phyloP scores from a whole-genome alignment of 768 basidiomycete genomes.

The Rhizopogon sp. region DNA sequence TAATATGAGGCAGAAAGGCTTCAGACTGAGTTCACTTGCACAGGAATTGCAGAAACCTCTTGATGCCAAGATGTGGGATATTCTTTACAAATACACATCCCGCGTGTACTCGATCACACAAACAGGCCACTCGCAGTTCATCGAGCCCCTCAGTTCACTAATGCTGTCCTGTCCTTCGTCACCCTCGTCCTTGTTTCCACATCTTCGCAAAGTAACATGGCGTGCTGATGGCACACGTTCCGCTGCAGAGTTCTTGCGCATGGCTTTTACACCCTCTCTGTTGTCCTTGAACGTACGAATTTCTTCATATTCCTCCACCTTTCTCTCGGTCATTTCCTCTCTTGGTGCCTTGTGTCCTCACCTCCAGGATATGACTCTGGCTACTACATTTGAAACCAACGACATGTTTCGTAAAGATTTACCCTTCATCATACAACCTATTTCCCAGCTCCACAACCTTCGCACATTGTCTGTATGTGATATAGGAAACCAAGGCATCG shows the following conservation, averaged over 20 bases:
- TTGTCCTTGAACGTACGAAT: neutral
- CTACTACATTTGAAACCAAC: neutral
- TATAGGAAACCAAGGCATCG: neutral
- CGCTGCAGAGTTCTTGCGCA: constrained; percentile 17
- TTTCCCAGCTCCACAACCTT: neutral
- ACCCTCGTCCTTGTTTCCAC: constrained; percentile 14
- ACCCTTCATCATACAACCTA: neutral
- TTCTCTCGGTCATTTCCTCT: neutral
- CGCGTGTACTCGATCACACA: constrained; percentile 10
- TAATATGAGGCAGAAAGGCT: neutral
- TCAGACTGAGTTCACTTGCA: neutral
- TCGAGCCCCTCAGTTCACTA: neutral
- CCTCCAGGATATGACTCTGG: neutral
- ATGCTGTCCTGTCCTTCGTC: constrained; percentile 14
- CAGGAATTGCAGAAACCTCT: neutral
- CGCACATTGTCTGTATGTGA: neutral
- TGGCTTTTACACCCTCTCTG: constrained; percentile 19
- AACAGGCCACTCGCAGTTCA: too few species aligned
- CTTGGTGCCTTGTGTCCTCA: neutral
- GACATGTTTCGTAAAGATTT: neutral
- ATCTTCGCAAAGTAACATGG: constrained; percentile 16
- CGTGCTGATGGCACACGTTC: constrained; percentile 12
- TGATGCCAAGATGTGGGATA: constrained; percentile 11
- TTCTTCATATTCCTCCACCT: neutral
- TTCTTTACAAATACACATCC: constrained; percentile 14